Base-by-base conservation (phyloP, 2,329 filamentous ascomycete genomes). In the Phaeomoniella chlamydospora region DNA sequence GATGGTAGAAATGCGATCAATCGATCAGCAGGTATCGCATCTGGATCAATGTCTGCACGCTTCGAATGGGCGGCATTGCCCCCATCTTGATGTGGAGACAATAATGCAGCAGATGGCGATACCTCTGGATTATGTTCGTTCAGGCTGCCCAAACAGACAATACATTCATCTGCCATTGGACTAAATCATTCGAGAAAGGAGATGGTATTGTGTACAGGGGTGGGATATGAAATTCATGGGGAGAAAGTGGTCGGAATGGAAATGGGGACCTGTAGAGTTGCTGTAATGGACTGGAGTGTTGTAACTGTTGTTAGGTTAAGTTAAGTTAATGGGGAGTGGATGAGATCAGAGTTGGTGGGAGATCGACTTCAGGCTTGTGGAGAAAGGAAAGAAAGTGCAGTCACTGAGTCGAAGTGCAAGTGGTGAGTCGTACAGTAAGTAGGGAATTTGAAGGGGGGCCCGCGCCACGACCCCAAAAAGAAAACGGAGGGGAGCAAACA, bases 141-240 rank as follows among this genome's bases (percentile, higher is more conserved):
- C n/a, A 18, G 12, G 18, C 37, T 37, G 17, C 74, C 74, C 62
- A 80, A 65, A 64, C 75, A 80, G 56, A 80, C 75, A 61, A 80
- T 80, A 61, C 75, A 80, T 49, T 72, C 74, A 56, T 77, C 74
- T 59, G 72, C 70, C 74, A 61, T 61, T 54, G 50, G 49, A 51
- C 51, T 43, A 43, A 45, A 39, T 41, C 40, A 37, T 33, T 39
- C 40, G 41, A 45, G 41, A 40, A 40, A 37, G 40, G 41, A 26
- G 6, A n/a, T 26, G n/a, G n/a, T n/a, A n/a, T 26, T n/a, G n/a
- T n/a, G 22, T 26, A 9, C 22, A 26, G 22, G 22, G n/a, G 22
- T 26, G 22, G 9, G 22, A n/a, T n/a, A 26, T 26, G 22, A 26
- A 26, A n/a, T 26, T 26, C 22, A 26, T 26, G 22, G n/a, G 22